Evolutionary conservation across 371 early-diverging fungal species (phyloP), one percentile per base, ranked within the genome.

Genomic region (Smittium culicis): DNA sequence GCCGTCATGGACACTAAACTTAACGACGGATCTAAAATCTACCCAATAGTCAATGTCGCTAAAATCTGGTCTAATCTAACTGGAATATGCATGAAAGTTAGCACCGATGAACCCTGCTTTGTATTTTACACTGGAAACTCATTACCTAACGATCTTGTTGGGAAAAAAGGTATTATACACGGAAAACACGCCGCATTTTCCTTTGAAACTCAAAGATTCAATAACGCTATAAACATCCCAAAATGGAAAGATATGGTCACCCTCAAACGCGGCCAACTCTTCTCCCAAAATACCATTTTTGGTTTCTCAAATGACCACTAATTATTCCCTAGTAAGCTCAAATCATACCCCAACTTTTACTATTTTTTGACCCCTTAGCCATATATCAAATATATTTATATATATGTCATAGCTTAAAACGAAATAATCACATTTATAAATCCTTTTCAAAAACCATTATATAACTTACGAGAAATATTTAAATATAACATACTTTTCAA

Each of bases 71-170:
- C 71, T 61, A 67, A 45, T 59, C 54, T 29, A 20, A 68, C 79
- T 54, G 81, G 80, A 17, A 71, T 83, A 20, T 28, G 64, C 29
- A 66, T 85, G 65, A 70, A 74, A 2, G 67, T 83, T 11, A 27
- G 66, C 29, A 74, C 79, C 1, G 72, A 73, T 61, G 78, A 79
- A 61, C 72, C 79, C 2, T 82, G 78, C 0, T 72, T 85, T 29
- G 79, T 82, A 66, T 64, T 85, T 61, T 85, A 85, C 61, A 79
- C 85, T 27, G 83, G 77, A 25, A 83, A 84, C 71, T 83, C 76
- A 75, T 67, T 82, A 60, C 75, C 76, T 35, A 73, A 73, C 56
- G 45, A 68, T 29, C 68, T 70, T 30, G 73, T 64, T 27, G 69
- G 69, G 45, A 66, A 68, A 54, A n/a, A n/a, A n/a, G 73, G 70